phyloP scores from a whole-genome alignment of 1,139 yeast genomes.

The Geotrichum carabidarum region DNA sequence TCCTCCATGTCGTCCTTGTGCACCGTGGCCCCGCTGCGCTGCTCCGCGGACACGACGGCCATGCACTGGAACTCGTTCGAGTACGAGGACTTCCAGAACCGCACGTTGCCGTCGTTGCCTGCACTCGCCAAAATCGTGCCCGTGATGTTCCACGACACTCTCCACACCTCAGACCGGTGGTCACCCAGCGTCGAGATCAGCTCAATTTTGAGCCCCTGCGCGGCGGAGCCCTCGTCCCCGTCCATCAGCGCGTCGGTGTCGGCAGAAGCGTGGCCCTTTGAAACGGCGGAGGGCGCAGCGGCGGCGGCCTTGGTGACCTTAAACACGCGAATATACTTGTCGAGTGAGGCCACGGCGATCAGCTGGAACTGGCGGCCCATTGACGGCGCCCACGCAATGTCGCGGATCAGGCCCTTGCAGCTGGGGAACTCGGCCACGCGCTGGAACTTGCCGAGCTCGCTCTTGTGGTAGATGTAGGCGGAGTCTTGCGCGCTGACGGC shows the following conservation, averaged over 20 bases:
- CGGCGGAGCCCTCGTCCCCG: background rate
- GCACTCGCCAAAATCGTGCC: conserved; percentile 86
- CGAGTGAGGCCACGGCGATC: conserved; percentile 93
- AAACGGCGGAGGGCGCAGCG: background rate
- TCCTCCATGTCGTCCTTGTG: background rate
- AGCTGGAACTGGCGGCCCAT: conserved; percentile 87
- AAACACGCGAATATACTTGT: conserved; percentile 83
- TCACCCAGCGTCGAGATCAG: conserved; percentile 59
- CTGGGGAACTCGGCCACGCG: conserved; percentile 55
- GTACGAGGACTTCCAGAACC: conserved; percentile 88
- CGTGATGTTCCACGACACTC: conserved; percentile 89
- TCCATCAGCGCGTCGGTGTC: conserved; percentile 5
- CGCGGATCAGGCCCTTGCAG: conserved; percentile 80
- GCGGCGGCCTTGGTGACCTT: conserved; percentile 49
- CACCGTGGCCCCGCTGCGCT: conserved; percentile 20
- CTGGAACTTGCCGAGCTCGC: conserved; percentile 39
- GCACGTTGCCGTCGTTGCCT: conserved; percentile 89
- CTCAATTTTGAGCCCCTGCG: conserved; percentile 40
- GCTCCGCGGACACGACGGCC: conserved; percentile 76
- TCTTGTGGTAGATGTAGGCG: conserved; percentile 68
- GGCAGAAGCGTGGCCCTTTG: background rate
- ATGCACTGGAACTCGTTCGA: conserved; percentile 85
- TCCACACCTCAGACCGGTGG: conserved; percentile 90
- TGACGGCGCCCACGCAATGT: conserved; percentile 95
- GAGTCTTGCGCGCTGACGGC: conserved; percentile 85